These are phyloP conservation scores for Thraustochytrium striatum DNA, from an alignment of 352 stramenopile species.

Conservation along the genomic window DNA sequence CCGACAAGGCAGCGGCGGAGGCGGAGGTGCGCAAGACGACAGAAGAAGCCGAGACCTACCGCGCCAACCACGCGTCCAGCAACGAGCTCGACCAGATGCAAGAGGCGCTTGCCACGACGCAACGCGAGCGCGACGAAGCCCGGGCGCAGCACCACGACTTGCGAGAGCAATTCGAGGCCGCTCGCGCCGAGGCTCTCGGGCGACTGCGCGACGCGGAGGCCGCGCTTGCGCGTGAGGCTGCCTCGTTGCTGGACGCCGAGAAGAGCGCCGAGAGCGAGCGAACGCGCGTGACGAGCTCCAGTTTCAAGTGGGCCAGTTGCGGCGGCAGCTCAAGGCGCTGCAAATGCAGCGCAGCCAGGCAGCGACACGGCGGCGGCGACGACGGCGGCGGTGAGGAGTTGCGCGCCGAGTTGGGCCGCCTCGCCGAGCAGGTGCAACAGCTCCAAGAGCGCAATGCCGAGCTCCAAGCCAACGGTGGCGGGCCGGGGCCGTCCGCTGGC, in stretches of 20 bases:
- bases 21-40: neutral
- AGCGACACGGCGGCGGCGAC: neutral
- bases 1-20: neutral
- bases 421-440: constrained; percentile 6
- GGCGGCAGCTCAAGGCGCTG: constrained; percentile 15
- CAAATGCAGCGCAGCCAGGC: constrained; percentile 24
- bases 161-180: too few species aligned
- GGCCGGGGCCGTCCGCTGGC: neutral
- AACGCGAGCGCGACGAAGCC: too few species aligned
- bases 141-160: too few species aligned
- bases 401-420: neutral
- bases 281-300: neutral
- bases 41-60: too few species aligned
- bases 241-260: neutral
- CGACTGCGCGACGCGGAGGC: too few species aligned
- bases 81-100: too few species aligned
- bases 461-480: neutral
- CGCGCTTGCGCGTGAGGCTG: too few species aligned
- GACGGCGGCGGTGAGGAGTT: neutral
- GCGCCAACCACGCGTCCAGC: neutral
- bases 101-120: too few species aligned
- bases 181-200: too few species aligned
- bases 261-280: neutral
- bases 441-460: neutral
- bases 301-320: neutral